These are phyloP conservation scores for Thoreauomyces humboldtii DNA, from an alignment of 192 early-diverging fungal species.

Conservation along the genomic window DNA sequence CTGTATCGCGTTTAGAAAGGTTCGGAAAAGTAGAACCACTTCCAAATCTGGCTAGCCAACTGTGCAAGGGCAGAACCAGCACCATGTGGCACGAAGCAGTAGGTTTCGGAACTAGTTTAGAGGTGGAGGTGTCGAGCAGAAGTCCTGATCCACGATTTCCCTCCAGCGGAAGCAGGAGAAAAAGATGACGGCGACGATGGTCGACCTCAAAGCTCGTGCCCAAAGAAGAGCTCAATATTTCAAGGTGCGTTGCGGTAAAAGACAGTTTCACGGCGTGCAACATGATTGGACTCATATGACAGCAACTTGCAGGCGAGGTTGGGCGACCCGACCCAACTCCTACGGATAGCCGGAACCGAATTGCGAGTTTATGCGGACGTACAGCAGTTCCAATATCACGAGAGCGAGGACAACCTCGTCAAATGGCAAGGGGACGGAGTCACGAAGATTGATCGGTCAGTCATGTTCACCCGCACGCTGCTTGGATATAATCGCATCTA, in stretches of 20 bases:
- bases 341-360: conserved; percentile 27
- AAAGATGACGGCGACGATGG: conserved; percentile 32
- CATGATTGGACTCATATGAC: too few species aligned
- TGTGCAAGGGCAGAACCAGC: too few species aligned
- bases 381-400: conserved; percentile 52
- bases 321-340: conserved; percentile 43
- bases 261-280: background rate
- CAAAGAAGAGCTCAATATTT: conserved; percentile 46
- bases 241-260: conserved; percentile 38
- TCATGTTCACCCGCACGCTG: background rate
- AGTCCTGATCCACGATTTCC: too few species aligned
- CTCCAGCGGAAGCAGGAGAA: conserved; percentile 37
- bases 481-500: background rate
- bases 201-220: conserved; percentile 50
- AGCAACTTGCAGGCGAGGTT: conserved; percentile 3
- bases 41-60: too few species aligned
- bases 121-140: background rate
- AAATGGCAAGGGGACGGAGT: conserved; percentile 50
- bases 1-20: too few species aligned
- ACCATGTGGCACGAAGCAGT: conserved; percentile 5
- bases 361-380: conserved; percentile 48
- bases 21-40: too few species aligned
- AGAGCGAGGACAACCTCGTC: conserved; percentile 47
- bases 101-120: background rate
- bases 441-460: conserved; percentile 45